phyloP scores from a whole-genome alignment of 192 early-diverging fungal genomes.

The Paraglomus brasilianum region DNA sequence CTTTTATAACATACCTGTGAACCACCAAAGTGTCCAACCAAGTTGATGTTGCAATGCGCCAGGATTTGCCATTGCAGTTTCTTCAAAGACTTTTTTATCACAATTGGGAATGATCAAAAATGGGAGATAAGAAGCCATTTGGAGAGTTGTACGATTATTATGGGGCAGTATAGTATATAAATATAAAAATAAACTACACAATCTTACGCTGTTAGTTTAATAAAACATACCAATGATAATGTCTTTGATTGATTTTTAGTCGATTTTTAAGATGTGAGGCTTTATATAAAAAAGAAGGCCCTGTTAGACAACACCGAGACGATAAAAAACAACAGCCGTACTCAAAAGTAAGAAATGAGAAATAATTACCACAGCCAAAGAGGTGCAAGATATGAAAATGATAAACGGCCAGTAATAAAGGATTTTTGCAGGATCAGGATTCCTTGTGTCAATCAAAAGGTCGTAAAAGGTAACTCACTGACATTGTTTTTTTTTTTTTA shows the following conservation, averaged over 20 bases:
- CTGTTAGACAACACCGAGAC: too few species aligned
- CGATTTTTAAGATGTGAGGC: too few species aligned
- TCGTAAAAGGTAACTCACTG: too few species aligned
- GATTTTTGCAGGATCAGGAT: too few species aligned
- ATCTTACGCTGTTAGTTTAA: background rate
- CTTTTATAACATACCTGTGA: background rate
- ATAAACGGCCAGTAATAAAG: too few species aligned
- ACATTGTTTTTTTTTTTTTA: too few species aligned
- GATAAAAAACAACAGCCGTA: too few species aligned
- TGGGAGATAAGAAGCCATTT: slow-evolving; percentile 5
- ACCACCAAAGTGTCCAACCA: slow-evolving; percentile 5
- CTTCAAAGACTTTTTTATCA: slow-evolving; percentile 5
- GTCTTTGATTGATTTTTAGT: slow-evolving; percentile 2
- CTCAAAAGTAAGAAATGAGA: too few species aligned
- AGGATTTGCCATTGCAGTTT: slow-evolving; percentile 7
- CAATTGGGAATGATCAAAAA: background rate
- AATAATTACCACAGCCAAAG: too few species aligned
- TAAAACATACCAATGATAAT: slow-evolving; percentile 6
- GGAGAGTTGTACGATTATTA: slow-evolving; percentile 3
- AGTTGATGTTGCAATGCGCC: background rate
- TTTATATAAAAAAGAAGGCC: too few species aligned
- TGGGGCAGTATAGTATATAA: slow-evolving; percentile 7
- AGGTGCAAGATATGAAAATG: too few species aligned
- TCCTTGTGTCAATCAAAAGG: too few species aligned
- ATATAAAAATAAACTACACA: background rate